Evolutionary conservation across 2,329 filamentous ascomycete species (phyloP).

Genomic region (Alternaria metachromatica): DNA sequence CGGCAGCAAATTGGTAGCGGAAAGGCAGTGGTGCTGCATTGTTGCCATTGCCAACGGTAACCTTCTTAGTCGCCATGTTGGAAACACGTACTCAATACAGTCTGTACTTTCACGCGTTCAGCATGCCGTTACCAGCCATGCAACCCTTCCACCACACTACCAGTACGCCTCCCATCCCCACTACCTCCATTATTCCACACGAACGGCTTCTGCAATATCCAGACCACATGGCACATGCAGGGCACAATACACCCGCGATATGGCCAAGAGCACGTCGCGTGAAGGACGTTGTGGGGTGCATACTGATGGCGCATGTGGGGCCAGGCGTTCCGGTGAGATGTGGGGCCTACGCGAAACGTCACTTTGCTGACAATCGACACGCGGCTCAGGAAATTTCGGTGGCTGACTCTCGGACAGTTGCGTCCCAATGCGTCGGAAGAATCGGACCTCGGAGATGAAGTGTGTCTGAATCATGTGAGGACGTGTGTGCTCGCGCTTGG

Average conservation of each 20-base stretch:
- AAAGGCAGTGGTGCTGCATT: slow-evolving; percentile 28
- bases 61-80: not conserved
- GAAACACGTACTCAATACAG: not conserved
- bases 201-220: not conserved
- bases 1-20: slow-evolving; percentile 38
- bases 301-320: slow-evolving; percentile 25
- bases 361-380: not conserved
- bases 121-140: not conserved
- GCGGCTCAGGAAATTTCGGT: not conserved
- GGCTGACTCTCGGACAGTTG: not conserved
- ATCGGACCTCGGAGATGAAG: not conserved
- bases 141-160: not conserved
- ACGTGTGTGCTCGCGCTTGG: not conserved
- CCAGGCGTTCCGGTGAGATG: not conserved
- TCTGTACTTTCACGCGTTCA: not conserved
- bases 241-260: not conserved
- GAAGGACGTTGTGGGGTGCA: slow-evolving; percentile 5
- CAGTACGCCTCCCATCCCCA: not conserved
- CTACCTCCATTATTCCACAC: not conserved
- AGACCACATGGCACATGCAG: slow-evolving; percentile 6
- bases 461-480: not conserved
- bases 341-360: not conserved
- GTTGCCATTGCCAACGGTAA: not conserved
- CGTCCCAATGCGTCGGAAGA: not conserved
- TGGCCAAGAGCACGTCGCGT: not conserved